These are phyloP conservation scores for Lathyrus sativus DNA, from an alignment of 306 rosid species.

Conservation along the genomic window DNA sequence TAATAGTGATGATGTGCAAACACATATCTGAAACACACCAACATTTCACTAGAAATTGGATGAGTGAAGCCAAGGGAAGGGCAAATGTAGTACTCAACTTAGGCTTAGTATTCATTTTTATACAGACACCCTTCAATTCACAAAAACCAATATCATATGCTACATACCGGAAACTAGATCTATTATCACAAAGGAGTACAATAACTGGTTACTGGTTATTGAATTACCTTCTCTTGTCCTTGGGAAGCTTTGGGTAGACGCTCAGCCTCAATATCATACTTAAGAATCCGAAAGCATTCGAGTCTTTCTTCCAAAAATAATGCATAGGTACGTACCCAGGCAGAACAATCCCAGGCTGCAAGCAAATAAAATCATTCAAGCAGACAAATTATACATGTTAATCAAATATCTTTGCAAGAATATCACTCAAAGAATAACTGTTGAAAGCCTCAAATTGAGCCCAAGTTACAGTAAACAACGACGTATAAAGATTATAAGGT, in stretches of 20 bases:
- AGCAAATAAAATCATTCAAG: constrained; percentile 28
- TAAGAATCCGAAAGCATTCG: constrained; percentile 86
- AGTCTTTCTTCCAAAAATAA: constrained; percentile 98
- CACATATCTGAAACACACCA: constrained; percentile 4
- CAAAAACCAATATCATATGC: constrained; percentile 21
- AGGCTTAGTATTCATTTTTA: constrained; percentile 17
- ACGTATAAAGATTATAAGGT: constrained; percentile 35
- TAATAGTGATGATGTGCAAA: constrained; percentile 12
- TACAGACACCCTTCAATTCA: constrained; percentile 12
- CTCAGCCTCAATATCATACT: constrained; percentile 96
- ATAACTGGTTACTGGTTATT: constrained; percentile 1
- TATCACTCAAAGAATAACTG: constrained; percentile 17
- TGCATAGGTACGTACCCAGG: constrained; percentile 98
- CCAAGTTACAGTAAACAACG: constrained; percentile 12
- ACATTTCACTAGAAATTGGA: constrained; percentile 23
- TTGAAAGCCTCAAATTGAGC: constrained; percentile 29
- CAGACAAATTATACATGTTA: constrained; percentile 14
- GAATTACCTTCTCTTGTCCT: constrained; percentile 83
- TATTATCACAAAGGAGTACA: constrained; percentile 13
- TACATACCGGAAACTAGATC: constrained; percentile 8
- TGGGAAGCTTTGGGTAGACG: constrained; percentile 89
- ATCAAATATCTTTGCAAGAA: neutral
- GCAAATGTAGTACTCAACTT: neutral
- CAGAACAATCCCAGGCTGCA: constrained; percentile 99
- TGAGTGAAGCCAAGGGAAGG: constrained; percentile 4